These are phyloP conservation scores for Marsdenia floribunda DNA, from an alignment of 257 asterid genomes.

Conservation along the genomic window DNA sequence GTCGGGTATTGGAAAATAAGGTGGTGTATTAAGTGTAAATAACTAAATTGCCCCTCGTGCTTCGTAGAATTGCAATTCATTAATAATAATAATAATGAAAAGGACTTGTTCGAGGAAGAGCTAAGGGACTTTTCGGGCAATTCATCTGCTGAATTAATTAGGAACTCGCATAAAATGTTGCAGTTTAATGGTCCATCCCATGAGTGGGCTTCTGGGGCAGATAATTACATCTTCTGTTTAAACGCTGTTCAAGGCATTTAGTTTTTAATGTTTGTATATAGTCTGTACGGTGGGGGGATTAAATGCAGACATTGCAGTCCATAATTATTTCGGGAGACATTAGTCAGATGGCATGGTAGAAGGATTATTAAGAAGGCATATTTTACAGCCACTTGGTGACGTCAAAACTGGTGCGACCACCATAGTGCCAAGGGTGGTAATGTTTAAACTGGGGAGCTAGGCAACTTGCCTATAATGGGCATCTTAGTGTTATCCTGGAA, in stretches of 20 bases:
- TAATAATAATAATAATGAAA: no score
- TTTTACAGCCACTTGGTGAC: not conserved
- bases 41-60: no score
- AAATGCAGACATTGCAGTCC: not conserved
- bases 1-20: not conserved
- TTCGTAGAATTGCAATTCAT: no score
- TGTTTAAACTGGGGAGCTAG: not conserved
- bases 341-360: conserved; percentile 2
- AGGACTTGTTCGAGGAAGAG: no score
- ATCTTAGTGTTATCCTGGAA: not conserved
- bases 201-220: not conserved
- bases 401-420: not conserved
- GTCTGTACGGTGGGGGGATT: not conserved
- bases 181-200: not conserved
- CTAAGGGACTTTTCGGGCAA: no score
- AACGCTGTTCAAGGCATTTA: not conserved
- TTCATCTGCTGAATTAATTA: not conserved
- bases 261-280: not conserved
- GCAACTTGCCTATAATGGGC: not conserved
- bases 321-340: not conserved
- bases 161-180: not conserved
- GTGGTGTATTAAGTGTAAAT: not conserved
- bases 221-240: not conserved
- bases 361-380: not conserved
- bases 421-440: not conserved